Evolutionary conservation across 139 green algal species (phyloP).

Genomic region (Tetradesmus obliquus): DNA sequence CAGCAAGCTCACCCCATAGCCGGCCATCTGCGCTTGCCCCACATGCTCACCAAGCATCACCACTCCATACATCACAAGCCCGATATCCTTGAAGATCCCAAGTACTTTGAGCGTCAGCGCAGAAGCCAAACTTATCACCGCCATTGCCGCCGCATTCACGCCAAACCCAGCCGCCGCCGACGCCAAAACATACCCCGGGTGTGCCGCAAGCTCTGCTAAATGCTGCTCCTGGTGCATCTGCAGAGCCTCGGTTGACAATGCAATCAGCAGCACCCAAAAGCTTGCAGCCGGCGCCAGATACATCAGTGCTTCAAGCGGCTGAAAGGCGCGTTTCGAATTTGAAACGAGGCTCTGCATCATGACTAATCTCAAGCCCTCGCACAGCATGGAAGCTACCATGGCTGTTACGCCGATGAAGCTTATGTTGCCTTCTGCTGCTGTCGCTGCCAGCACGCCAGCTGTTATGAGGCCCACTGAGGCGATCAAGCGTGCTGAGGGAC

Average conservation of each 20-base stretch:
- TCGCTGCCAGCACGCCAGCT: conserved; percentile 21
- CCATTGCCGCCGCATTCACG: conserved; percentile 32
- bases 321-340: background rate
- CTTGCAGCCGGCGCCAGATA: conserved; percentile 23
- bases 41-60: conserved; percentile 13
- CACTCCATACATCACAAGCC: conserved; percentile 24
- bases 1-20: background rate
- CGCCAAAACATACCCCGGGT: conserved; percentile 2
- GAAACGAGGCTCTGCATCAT: conserved; percentile 42
- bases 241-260: background rate
- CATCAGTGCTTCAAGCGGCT: conserved; percentile 32
- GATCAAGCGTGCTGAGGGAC: background rate
- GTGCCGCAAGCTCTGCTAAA: background rate
- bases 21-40: background rate
- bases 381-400: conserved; percentile 32
- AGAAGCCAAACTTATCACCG: conserved; percentile 31
- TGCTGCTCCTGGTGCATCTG: conserved; percentile 31
- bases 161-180: conserved; percentile 31
- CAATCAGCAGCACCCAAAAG: conserved; percentile 26
- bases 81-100: conserved; percentile 42
- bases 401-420: background rate
- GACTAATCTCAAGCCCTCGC: conserved; percentile 31
- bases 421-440: conserved; percentile 31
- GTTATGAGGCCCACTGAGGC: conserved; percentile 35
- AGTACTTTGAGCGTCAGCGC: conserved; percentile 42